Evolutionary conservation across 179 eudicot species (phyloP), one percentile per base, ranked within the genome.

Genomic region (Spergularia azorica): DNA sequence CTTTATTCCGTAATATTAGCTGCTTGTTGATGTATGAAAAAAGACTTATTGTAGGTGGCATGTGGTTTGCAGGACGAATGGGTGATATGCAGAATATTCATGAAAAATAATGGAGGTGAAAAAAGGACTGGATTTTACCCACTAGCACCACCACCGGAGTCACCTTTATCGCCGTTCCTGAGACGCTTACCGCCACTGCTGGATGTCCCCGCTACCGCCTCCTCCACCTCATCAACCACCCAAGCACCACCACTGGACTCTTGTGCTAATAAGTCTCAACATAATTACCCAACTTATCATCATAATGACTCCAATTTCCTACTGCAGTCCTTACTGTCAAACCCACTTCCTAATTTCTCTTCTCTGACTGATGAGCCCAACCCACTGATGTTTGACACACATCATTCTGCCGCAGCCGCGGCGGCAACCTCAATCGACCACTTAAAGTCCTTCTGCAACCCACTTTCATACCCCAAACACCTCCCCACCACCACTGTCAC

Each of bases 1-100:
- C 32, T 26, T 26, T 26, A 26, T 26, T 26, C 0, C 57, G 9
- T 54, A 14, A 10, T 54, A 54, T 11, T 11, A 14, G 57, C 16
- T 14, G 57, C 11, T 10, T 13, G 57, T 54, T 2, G 16, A 11
- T 54, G 15, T 10, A 54, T 13, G 4, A 77, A 88, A 54, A 54
- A 10, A 26, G 32, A 26, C 32, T 26, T 0, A 26, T 0, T 26
- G 2, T 26, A 26, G 13, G 57, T 11, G 15, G 9, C 26, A 12
- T 11, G 50, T 11, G 7, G 14, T 6, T 32, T 66, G 79, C 89
- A 92, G 96, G 96, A 91, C 21, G 97, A 92, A 82, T 92, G 97
- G 97, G 97, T 92, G 83, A 90, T 92, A 68, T 92, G 95, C 79
- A 92, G 95, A 81, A 86, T 92, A 73, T 81, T 84, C 63, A 43